These are phyloP conservation scores for Gossypium armourianum DNA, from an alignment of 441 rosid genomes.

Conservation along the genomic window DNA sequence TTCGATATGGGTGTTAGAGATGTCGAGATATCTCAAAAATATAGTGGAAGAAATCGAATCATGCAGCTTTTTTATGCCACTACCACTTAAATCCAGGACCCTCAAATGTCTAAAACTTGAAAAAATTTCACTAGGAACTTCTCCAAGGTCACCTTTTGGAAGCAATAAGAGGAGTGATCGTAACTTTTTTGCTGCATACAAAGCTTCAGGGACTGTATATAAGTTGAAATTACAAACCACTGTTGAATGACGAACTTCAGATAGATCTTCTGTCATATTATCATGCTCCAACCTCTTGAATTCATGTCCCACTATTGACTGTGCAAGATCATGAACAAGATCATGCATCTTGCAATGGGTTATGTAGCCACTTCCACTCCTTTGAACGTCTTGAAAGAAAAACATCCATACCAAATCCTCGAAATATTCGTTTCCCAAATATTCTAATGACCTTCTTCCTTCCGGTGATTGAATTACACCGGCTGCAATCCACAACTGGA, in stretches of 20 bases:
- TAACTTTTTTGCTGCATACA: constrained; percentile 19
- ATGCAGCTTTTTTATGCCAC: constrained; percentile 15
- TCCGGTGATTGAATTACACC: constrained; percentile 18
- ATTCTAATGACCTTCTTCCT: constrained; percentile 5
- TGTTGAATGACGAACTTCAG: constrained; percentile 7
- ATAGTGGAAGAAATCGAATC: constrained; percentile 9
- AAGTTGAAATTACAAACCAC: constrained; percentile 14
- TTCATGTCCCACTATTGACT: constrained; percentile 19
- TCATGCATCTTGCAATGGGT: constrained; percentile 22
- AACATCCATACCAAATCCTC: constrained; percentile 16
- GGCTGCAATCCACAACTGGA: constrained; percentile 23
- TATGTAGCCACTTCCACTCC: not conserved
- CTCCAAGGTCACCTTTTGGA: constrained; percentile 15
- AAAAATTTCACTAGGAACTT: not conserved
- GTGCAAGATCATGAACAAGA: constrained; percentile 26
- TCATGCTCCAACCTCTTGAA: constrained; percentile 8
- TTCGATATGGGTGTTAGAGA: constrained; percentile 16
- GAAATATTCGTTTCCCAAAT: constrained; percentile 15
- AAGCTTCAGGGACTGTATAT: constrained; percentile 4
- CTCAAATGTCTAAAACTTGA: constrained; percentile 20
- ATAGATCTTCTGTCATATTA: not conserved
- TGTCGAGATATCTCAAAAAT: constrained; percentile 19
- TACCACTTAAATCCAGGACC: constrained; percentile 14
- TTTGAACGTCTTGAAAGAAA: constrained; percentile 21
- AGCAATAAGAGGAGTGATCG: constrained; percentile 19